Base-by-base conservation (phyloP, 164 flowering plant genomes). In the Berberis thunbergii region DNA sequence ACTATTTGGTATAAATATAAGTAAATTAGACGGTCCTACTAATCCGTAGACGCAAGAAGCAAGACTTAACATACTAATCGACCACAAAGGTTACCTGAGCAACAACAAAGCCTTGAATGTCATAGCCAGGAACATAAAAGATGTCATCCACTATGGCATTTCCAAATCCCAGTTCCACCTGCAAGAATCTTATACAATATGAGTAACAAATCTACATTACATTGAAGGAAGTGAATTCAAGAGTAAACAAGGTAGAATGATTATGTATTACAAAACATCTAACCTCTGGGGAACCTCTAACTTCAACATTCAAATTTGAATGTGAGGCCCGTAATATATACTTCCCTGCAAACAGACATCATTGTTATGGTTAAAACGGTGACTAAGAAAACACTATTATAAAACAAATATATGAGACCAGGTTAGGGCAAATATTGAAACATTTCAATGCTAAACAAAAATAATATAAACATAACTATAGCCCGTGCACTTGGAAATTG, bases 101-200 rank as follows among this genome's bases (percentile, higher is more conserved):
- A 75, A 86, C 94, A 65, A 95, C 99, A 79, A 60, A 80, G 49
- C 99, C 99, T 54, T 73, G 78, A 60, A 95, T 79, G 66, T 86
- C 81, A 79, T 91, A 89, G 2, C 99, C 99, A 66, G 86, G 80
- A 53, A 83, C 89, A 80, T 74, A 89, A 79, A 95, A 91, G 69
- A 88, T 73, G 72, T 91, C 97, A 67, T 85, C 86, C 50, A 86
- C 77, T 40, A 70, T 44, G 46, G 78, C 80, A 78, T 95, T 95
- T 72, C 77, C 88, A 75, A 95, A 95, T 2, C 97, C 99, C 69
- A 91, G 59, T 67, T 87, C 87, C 64, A 95, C 91, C 99, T 94
- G 86, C 73, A 75, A 57, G 46, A 38, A 59, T 61, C 13, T 58
- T 8, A 45, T 40, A 57, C 54, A 50, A 59, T 12, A 13, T 61